Base-by-base conservation (phyloP, 2,329 filamentous ascomycete genomes). In the Gliomastix tumulicola region DNA sequence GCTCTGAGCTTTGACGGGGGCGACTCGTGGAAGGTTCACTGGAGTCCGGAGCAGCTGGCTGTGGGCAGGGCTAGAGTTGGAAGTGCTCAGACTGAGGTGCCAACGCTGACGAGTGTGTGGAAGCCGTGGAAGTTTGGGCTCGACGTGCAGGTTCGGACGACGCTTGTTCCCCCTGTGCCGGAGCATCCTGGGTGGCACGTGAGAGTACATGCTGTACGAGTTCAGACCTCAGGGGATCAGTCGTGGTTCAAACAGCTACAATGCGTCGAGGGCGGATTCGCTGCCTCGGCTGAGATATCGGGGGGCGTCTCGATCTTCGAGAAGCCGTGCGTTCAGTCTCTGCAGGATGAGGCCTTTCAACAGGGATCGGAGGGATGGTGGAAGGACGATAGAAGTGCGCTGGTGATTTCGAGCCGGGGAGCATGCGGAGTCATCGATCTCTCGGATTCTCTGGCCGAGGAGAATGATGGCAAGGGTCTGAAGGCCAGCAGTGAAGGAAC, bases 101-200 rank as follows among this genome's bases (percentile, higher is more conserved):
- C 17, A 16, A 28, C 25, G 16, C 18, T 47, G 3, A 30, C 37
- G 6, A 44, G 43, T 16, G 25, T 28, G 11, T 47, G 43, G 43
- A 37, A 38, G 23, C 44, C 46, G 4, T 46, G 40, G 37, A 32
- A 25, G 19, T 13, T n/a, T 10, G 32, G 34, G 12, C 28, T 43
- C 9, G 34, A 35, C 16, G 19, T 45, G 10, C 25, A 32, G 10
- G n/a, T 45, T 10, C 38, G 44, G 21, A 48, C 43, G 2, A 34
- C 40, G 1, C 25, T 48, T 13, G 28, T 44, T 4, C 10, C 43
- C 34, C 32, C 19, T 10, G 35, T 15, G 3, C 82, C 82, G 9
- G 69, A 63, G 17, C 60, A 59, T 4, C 81, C 82, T 45, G 82
- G 62, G 54, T 86, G 82, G 82, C 82, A 87, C 62, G 79, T 77